Evolutionary conservation across 352 stramenopile species (phyloP).

Genomic region (Halophytophthora polymorphica): DNA sequence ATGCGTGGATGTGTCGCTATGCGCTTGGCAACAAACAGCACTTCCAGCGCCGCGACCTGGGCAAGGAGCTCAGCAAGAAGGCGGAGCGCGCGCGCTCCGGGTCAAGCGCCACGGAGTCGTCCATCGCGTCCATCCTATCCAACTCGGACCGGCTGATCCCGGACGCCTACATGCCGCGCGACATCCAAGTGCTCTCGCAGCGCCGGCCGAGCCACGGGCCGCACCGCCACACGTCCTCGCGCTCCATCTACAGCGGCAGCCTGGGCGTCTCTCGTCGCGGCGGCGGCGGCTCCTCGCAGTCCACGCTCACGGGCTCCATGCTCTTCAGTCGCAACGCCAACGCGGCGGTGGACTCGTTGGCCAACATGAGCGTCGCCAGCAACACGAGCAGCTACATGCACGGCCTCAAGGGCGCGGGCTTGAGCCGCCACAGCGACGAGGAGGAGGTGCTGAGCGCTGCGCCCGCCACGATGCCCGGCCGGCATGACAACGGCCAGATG

Average conservation of each 20-base stretch:
- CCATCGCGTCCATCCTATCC: constrained; percentile 58
- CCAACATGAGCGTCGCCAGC: constrained; percentile 13
- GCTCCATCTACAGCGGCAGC: constrained; percentile 14
- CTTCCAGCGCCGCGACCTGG: constrained; percentile 20
- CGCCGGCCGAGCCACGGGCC: constrained; percentile 33
- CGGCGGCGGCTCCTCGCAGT: constrained; percentile 18
- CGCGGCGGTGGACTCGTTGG: neutral
- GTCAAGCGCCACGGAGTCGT: constrained; percentile 42
- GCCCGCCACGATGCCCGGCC: constrained; percentile 5
- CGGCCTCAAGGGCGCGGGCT: constrained; percentile 27
- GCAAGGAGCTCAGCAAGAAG: constrained; percentile 12
- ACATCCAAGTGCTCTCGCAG: constrained; percentile 67
- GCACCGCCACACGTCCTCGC: constrained; percentile 15
- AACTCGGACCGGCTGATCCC: constrained; percentile 57
- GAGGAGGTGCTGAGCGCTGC: constrained; percentile 21
- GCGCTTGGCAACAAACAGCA: constrained; percentile 11
- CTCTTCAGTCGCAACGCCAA: constrained; percentile 18
- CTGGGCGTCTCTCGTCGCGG: constrained; percentile 11
- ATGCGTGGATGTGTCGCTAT: neutral
- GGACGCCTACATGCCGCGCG: constrained; percentile 51
- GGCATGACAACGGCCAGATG: constrained; percentile 8
- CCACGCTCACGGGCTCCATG: constrained; percentile 8
- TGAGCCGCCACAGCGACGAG: constrained; percentile 34
- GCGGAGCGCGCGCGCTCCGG: constrained; percentile 33
- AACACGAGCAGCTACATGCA: constrained; percentile 23